Evolutionary conservation across 345 rosid genomes (phyloP).

Genomic region (Ricinus communis): DNA sequence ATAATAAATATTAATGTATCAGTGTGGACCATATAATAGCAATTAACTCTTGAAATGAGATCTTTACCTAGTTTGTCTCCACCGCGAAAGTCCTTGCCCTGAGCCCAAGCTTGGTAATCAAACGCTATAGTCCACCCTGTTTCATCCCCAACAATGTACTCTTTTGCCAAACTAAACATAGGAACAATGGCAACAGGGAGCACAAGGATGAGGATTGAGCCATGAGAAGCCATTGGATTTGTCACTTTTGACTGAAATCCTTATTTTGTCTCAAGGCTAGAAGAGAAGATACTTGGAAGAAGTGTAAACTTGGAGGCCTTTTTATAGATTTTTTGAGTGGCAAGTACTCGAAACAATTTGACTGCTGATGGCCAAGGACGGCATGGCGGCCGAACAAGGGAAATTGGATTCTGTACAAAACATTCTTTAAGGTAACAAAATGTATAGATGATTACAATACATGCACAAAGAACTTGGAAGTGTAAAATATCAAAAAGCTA

Average conservation of each 20-base stretch:
- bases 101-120: slow-evolving; percentile 39
- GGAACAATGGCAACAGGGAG: slow-evolving; percentile 20
- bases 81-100: slow-evolving; percentile 24
- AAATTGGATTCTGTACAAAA: background rate
- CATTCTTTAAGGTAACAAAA: background rate
- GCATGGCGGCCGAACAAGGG: background rate
- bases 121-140: slow-evolving; percentile 32
- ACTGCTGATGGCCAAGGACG: slow-evolving; percentile 4
- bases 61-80: slow-evolving; percentile 41
- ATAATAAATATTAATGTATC: too few relatives aligned
- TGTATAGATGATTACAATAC: background rate
- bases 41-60: too few relatives aligned
- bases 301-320: too few relatives aligned
- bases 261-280: too few relatives aligned
- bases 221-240: slow-evolving; percentile 27
- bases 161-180: slow-evolving; percentile 15
- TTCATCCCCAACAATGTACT: slow-evolving; percentile 35
- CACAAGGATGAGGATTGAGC: background rate
- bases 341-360: background rate
- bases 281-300: background rate
- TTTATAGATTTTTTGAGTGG: background rate
- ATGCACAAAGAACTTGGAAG: background rate
- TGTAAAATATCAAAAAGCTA: too few relatives aligned
- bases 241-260: background rate
- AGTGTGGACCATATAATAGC: too few relatives aligned